Percentiles rank a stretch among this genome's conserved stretches.
phyloP scores from a whole-genome alignment of 345 rosid genomes.

The Salix udensis region DNA sequence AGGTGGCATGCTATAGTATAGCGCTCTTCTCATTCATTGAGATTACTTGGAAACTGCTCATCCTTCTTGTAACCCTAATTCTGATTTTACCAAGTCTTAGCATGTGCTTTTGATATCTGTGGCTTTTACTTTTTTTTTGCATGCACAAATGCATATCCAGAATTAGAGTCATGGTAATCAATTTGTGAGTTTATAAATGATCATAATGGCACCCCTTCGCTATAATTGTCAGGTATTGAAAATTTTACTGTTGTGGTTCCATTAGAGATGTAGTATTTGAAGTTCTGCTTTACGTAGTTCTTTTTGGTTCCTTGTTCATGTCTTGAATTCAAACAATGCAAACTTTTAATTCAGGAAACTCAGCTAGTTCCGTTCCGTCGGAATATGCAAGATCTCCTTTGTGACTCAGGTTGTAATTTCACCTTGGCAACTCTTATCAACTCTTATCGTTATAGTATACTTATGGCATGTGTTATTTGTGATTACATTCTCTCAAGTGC shows the following conservation, averaged over 20 bases:
- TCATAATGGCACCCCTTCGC: not conserved
- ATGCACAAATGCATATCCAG: not conserved
- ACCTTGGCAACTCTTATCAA: not conserved
- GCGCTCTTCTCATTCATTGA: not conserved
- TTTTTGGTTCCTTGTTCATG: not conserved
- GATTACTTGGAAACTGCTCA: not conserved
- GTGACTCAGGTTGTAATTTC: constrained; percentile 76
- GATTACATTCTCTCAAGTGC: constrained; percentile 16
- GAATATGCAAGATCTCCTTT: constrained; percentile 96
- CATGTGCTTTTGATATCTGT: not conserved
- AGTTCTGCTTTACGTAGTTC: not conserved
- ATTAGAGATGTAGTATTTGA: not conserved
- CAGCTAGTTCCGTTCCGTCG: constrained; percentile 81
- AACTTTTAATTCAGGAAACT: constrained; percentile 69
- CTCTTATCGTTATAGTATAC: not conserved
- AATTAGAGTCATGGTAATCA: not conserved
- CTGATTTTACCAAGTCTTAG: not conserved
- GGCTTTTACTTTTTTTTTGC: not conserved
- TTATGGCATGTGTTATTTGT: constrained; percentile 9
- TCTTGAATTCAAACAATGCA: constrained; percentile 4
- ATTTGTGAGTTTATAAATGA: not conserved
- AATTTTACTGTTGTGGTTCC: not conserved
- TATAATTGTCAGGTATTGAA: not conserved
- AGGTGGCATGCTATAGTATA: not conserved
- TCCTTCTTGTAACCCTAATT: not conserved